Evolutionary conservation across 2,329 filamentous ascomycete species (phyloP), one percentile per base, ranked within the genome.

Genomic region (Fusarium staphyleae): DNA sequence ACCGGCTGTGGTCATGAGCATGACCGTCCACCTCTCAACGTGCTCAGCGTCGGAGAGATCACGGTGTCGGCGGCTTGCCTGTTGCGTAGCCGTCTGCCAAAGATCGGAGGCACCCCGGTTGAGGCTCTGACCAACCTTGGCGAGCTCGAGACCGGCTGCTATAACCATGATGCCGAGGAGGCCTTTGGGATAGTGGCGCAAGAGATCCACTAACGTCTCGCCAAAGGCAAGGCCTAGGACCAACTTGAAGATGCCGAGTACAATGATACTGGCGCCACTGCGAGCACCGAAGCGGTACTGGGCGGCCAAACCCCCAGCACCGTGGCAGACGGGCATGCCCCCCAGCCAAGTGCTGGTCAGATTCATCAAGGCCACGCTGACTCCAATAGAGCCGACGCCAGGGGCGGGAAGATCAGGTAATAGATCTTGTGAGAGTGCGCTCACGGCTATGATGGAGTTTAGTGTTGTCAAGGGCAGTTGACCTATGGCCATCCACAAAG

Each of bases 291-390:
- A 98, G 4, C 91, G 86, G 71, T 91, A 91, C 71, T 98, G 93
- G 0, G 89, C 95, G 5, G 95, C 95, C 0, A 98, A 78, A 0
- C 93, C 93, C 3, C 93, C 93, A 1, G 91, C 91, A 5, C 93
- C 93, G 70, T 98, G 95, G 69, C 95, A 98, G 4, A 95, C 87
- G 3, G 93, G 95, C 95, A 97, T 98, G 5, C 89, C 89, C 40
- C 93, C 93, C 66, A 96, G 96, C 90, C 91, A 96, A 66, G 90
- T 93, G 13, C 89, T 89, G 1, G 89, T 72, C 3, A 97, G 77
- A 70, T 98, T 98, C 85, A 96, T 96, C 2, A 79, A 67, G 0
- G 88, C 87, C 4, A 98, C 90, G 48, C 91, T 96, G 54, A 93
- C 71, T 1, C 93, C 93, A 24, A 98, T 79, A 1, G 86, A 80